Base-by-base conservation (phyloP, 2,329 filamentous ascomycete genomes). In the Stagonosporopsis cucurbitacearum region DNA sequence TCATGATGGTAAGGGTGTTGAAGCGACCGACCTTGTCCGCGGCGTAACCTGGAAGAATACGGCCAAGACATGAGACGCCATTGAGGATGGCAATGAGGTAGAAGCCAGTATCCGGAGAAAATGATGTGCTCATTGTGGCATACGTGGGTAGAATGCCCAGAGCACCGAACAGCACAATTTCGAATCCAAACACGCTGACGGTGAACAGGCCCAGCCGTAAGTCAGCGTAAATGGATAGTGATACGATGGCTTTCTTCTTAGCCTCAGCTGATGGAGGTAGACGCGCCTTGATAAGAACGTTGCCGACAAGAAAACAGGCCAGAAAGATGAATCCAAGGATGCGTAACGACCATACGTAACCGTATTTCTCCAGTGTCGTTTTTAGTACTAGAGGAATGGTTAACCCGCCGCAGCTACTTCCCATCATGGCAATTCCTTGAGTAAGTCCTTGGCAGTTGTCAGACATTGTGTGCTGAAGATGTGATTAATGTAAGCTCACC, bases 101-200 rank as follows among this genome's bases (percentile, higher is more conserved):
- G 54, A 71, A 75, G 4, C 72, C 70, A 2, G 72, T 74, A 17
- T 70, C 65, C 1, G 69, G 45, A 7, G 70, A 62, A 40, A 72
- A 75, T n/a, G 64, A 37, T 2, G 70, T 71, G 36, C 70, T 71
- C 53, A 77, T 67, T 1, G 76, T 75, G 17, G 74, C 69, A 41
- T 77, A 79, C n/a, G 76, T 79, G 9, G 77, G 69, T 1, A 78
- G 67, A 2, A 73, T 72, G 22, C 75, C 76, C 28, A 78, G 45
- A 6, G 60, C 65, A 17, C 71, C 74, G 61, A 81, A 81, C 4
- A 80, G 77, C 2, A 78, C 58, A 22, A 75, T 57, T 33, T 75
- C 73, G 42, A 75, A 73, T 0, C 72, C 70, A 45, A 75, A 75
- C 1, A 75, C 70, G 28, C 58, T 67, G 40, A 74, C 56, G 1